These are phyloP conservation scores for Mycosphaerella arachidis DNA, from an alignment of 2,329 filamentous ascomycete genomes.

Conservation along the genomic window DNA sequence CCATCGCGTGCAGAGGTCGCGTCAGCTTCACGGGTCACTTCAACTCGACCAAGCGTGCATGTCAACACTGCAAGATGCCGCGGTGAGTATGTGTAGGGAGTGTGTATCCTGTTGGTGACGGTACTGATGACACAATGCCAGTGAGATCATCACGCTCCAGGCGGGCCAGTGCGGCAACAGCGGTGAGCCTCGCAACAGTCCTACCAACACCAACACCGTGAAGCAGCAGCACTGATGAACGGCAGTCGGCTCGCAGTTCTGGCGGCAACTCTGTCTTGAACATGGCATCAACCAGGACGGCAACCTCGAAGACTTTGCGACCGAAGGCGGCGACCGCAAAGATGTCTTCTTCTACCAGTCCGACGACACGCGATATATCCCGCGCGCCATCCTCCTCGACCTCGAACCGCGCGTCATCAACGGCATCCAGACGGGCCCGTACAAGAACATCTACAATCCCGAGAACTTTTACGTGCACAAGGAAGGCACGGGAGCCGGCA, in stretches of 20 bases:
- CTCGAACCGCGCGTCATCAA: conserved; percentile 92
- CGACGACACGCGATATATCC: conserved; percentile 97
- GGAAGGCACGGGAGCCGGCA: conserved; percentile 86
- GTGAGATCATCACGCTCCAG: conserved; percentile 99
- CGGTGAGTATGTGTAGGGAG: neutral
- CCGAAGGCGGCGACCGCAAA: conserved; percentile 94
- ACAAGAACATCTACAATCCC: conserved; percentile 98
- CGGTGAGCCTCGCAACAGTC: conserved; percentile 59
- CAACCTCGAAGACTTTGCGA: conserved; percentile 95
- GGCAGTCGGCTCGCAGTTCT: conserved; percentile 92
- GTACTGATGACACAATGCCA: conserved; percentile 36
- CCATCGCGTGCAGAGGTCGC: neutral
- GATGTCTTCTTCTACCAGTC: conserved; percentile 99
- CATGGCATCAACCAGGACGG: conserved; percentile 97
- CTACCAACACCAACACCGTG: conserved; percentile 1
- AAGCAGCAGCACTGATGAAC: conserved; percentile 4
- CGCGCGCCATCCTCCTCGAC: conserved; percentile 89
- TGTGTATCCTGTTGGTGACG: too few species aligned
- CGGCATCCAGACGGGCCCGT: conserved; percentile 84
- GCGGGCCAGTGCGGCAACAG: conserved; percentile 99
- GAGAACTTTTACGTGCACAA: conserved; percentile 98
- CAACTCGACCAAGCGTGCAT: neutral
- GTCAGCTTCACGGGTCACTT: too few species aligned
- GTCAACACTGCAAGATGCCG: conserved; percentile 1
- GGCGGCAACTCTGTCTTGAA: conserved; percentile 97